Percentiles rank a stretch among this genome's conserved stretches.
phyloP scores from a whole-genome alignment of 306 rosid genomes.

The Vigna hirtella region DNA sequence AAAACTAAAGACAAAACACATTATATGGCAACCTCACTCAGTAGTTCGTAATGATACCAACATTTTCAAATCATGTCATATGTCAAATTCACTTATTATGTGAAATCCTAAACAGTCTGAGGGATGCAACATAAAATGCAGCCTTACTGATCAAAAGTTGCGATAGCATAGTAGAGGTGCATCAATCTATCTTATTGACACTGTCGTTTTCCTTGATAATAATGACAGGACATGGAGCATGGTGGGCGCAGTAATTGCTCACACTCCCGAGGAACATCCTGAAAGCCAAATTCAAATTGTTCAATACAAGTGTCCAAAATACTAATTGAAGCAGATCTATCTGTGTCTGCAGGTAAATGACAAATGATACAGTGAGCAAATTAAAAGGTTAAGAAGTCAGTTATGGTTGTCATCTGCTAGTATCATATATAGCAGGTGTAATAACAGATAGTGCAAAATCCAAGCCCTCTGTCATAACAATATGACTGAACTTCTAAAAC shows the following conservation, averaged over 20 bases:
- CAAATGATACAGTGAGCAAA: conserved; percentile 19
- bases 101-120: conserved; percentile 1
- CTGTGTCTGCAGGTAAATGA: conserved; percentile 11
- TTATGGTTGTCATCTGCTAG: neutral
- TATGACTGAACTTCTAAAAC: neutral
- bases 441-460: no score
- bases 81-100: neutral
- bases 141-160: conserved; percentile 24
- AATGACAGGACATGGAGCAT: conserved; percentile 75
- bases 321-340: conserved; percentile 5
- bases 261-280: conserved; percentile 98
- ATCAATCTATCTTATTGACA: conserved; percentile 49
- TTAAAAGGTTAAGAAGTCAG: conserved; percentile 17
- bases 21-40: neutral
- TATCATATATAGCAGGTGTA: conserved; percentile 13
- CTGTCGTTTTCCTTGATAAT: conserved; percentile 65
- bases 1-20: neutral
- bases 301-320: conserved; percentile 14
- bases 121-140: conserved; percentile 31
- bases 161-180: conserved; percentile 38
- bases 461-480: no score
- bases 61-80: conserved; percentile 9
- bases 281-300: conserved; percentile 25
- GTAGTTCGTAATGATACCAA: neutral
- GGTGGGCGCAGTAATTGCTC: conserved; percentile 82